Evolutionary conservation across 768 basidiomycete species (phyloP), one percentile per base, ranked within the genome.

Genomic region (Cystofilobasidium ferigula): DNA sequence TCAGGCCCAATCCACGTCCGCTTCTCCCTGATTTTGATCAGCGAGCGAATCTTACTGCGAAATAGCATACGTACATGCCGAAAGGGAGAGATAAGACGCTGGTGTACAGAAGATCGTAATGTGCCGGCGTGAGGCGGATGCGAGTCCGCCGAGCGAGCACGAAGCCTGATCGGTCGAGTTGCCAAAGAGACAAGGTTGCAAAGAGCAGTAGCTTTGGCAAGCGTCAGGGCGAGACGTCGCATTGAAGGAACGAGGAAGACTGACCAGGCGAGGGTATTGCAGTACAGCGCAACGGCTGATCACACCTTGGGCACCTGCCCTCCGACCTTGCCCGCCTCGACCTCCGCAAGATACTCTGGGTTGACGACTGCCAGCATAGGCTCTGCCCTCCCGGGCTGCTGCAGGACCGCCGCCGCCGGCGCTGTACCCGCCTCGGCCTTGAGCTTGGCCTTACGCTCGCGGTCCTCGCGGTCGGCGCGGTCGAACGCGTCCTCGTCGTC

Each of bases 91-190:
- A n/a, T n/a, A n/a, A n/a, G n/a, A n/a, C n/a, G n/a, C n/a, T n/a
- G n/a, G n/a, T n/a, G n/a, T n/a, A n/a, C n/a, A n/a, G n/a, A n/a
- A n/a, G n/a, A n/a, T n/a, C n/a, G n/a, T n/a, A n/a, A n/a, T n/a
- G n/a, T n/a, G n/a, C n/a, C n/a, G 71, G 71, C 28, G 71, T 72
- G 4, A 69, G 69, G 14, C 70, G 71, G 70, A 72, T 72, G 32
- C 71, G 70, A 71, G 62, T 12, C 28, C 12, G 32, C 14, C 40
- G 7, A n/a, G 62, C 43, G 24, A 53, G 59, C 45, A 58, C 51
- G 32, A 38, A 28, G 8, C 22, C 22, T 47, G 22, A 47, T 20
- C 22, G 13, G 40, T 9, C 40, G 40, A 42, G 40, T 3, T 12
- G 13, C 40, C 20, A 5, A 26, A 8, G 22, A 26, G 4, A n/a